Evolutionary conservation across 441 rosid genomes (phyloP).

Genomic region (Populus hybrid): DNA sequence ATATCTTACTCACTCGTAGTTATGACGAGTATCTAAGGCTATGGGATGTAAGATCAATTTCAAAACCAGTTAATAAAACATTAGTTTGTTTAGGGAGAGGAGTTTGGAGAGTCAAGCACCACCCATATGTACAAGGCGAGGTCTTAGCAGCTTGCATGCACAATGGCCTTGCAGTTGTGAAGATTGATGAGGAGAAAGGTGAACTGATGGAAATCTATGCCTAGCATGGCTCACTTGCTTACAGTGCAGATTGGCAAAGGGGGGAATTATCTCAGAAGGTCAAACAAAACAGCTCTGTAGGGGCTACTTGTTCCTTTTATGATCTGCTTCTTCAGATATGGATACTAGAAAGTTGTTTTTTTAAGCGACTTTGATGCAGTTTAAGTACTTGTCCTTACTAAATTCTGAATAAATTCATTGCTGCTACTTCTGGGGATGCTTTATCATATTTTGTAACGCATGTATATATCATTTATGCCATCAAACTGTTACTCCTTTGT

Average conservation of each 20-base stretch:
- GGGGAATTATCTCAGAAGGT: constrained; percentile 18
- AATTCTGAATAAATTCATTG: not conserved
- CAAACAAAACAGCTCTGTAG: constrained; percentile 33
- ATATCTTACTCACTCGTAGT: constrained; percentile 63
- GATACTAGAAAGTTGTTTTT: constrained; percentile 38
- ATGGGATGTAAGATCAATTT: constrained; percentile 70
- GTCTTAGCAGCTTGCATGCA: constrained; percentile 87
- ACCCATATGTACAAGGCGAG: constrained; percentile 45
- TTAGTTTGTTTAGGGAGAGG: constrained; percentile 67
- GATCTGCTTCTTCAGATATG: constrained; percentile 68
- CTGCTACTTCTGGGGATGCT: not conserved
- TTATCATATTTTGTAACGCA: constrained; percentile 3
- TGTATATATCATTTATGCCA: not conserved
- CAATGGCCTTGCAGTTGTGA: constrained; percentile 63
- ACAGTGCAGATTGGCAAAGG: constrained; percentile 62
- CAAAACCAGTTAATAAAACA: constrained; percentile 53
- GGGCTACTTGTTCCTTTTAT: constrained; percentile 80
- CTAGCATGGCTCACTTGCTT: constrained; percentile 2
- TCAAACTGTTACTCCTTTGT: not conserved
- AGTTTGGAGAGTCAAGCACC: constrained; percentile 87
- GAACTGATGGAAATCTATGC: constrained; percentile 53
- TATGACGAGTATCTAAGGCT: constrained; percentile 46
- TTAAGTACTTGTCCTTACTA: not conserved
- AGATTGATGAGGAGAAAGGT: constrained; percentile 41
- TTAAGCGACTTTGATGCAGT: constrained; percentile 13